phyloP scores from a whole-genome alignment of 148 eudicot genomes.

The Rhododendron molle region DNA sequence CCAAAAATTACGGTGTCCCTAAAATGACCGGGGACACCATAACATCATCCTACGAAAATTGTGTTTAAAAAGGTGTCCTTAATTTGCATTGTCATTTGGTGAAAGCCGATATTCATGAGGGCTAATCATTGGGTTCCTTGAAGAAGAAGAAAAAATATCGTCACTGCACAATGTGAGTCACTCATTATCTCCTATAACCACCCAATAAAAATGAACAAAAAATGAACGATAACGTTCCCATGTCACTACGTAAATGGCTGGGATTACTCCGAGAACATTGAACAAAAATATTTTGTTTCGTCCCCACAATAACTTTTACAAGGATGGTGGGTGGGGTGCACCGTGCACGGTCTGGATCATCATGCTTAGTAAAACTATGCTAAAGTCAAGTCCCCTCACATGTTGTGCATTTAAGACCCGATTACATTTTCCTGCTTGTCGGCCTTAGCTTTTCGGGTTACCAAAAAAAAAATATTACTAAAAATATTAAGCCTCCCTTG shows the following conservation, averaged over 20 bases:
- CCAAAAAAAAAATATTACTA: background rate
- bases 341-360: background rate
- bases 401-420: conserved; percentile 19
- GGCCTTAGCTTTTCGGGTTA: background rate
- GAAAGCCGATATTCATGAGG: background rate
- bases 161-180: no score
- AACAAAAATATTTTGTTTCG: no score
- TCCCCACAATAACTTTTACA: no score
- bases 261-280: no score
- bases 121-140: background rate
- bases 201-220: no score
- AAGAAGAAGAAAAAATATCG: no score
- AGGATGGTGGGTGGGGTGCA: background rate
- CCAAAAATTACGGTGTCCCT: no score
- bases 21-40: no score
- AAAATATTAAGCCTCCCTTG: background rate
- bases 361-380: background rate
- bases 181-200: no score
- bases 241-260: no score
- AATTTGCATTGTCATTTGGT: conserved; percentile 2
- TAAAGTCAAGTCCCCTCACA: conserved; percentile 13
- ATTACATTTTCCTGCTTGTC: background rate
- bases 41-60: no score
- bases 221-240: no score
- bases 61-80: background rate